Conservation (phyloP, 352 stramenopile genomes). For the Phytopythium mirpurense region DNA sequence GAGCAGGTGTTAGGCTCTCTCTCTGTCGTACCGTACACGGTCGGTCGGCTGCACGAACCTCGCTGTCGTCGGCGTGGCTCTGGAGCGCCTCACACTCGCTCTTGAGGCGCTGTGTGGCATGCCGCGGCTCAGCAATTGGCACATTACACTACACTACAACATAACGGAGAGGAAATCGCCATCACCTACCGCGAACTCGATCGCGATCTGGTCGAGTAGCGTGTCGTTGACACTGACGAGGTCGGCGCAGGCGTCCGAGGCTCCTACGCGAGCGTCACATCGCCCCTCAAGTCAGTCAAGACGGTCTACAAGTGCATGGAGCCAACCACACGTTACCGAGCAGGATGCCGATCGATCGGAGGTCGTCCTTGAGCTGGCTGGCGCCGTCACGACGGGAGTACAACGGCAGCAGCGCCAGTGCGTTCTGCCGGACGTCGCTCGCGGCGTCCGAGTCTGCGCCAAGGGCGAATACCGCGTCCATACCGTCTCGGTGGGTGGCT, state of each 20-base stretch:
- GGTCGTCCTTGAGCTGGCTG: conserved; percentile 25
- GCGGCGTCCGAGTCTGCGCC: not conserved
- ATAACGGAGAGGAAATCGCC: not conserved
- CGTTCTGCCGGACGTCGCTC: not conserved
- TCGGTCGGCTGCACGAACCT: no score
- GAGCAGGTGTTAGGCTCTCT: no score
- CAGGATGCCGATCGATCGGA: conserved; percentile 32
- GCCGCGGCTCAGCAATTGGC: no score
- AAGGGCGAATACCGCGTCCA: conserved; percentile 18
- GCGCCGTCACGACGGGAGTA: conserved; percentile 22
- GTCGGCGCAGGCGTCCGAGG: not conserved
- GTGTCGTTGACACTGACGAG: not conserved
- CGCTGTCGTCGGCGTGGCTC: conserved; percentile 47
- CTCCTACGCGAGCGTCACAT: no score
- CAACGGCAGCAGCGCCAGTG: conserved; percentile 19
- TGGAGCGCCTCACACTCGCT: conserved; percentile 28
- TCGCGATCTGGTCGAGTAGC: not conserved
- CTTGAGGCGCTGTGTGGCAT: conserved; percentile 26
- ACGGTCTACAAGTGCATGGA: no score
- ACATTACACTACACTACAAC: no score
- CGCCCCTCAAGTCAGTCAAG: no score
- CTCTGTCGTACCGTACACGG: no score
- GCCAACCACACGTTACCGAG: conserved; percentile 35
- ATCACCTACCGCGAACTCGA: not conserved
- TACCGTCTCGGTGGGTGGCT: conserved; percentile 9